Evolutionary conservation across 192 early-diverging fungal genomes (phyloP).

Genomic region (Coemansia biformis): DNA sequence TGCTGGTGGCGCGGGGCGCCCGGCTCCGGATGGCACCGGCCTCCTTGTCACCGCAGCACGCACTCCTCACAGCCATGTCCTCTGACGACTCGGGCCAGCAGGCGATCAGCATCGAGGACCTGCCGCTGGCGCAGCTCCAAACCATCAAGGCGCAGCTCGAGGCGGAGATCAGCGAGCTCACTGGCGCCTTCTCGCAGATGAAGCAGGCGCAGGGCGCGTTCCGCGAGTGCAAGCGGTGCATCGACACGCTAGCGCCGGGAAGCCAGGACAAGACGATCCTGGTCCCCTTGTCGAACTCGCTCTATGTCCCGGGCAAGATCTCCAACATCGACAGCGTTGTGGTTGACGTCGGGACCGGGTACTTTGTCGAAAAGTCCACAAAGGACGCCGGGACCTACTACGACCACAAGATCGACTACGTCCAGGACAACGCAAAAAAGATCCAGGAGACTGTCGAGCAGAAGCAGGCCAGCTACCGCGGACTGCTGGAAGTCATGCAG

Average conservation of each 20-base stretch:
- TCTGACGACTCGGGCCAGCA: slow-evolving; percentile 11
- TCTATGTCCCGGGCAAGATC: slow-evolving; percentile 92
- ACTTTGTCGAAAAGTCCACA: slow-evolving; percentile 86
- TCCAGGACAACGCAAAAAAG: slow-evolving; percentile 74
- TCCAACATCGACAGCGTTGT: slow-evolving; percentile 76
- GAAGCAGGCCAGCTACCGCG: slow-evolving; percentile 66
- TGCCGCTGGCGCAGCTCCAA: slow-evolving; percentile 78
- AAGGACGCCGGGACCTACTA: slow-evolving; percentile 82
- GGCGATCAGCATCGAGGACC: slow-evolving; percentile 73
- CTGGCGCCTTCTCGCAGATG: slow-evolving; percentile 76
- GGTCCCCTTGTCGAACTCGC: slow-evolving; percentile 51
- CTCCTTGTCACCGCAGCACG: too few species aligned
- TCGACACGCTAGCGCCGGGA: slow-evolving; percentile 56
- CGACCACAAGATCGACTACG: slow-evolving; percentile 72
- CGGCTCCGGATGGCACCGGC: too few species aligned
- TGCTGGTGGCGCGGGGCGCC: too few species aligned
- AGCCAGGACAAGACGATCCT: slow-evolving; percentile 46
- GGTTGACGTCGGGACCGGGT: slow-evolving; percentile 95
- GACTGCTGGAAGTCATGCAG: slow-evolving; percentile 45
- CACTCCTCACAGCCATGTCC: neutral
- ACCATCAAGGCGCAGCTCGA: slow-evolving; percentile 80
- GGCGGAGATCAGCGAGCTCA: slow-evolving; percentile 84
- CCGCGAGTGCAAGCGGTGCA: slow-evolving; percentile 72
- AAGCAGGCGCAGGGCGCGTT: slow-evolving; percentile 85
- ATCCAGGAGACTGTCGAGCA: slow-evolving; percentile 75